Evolutionary conservation across 2,329 filamentous ascomycete species (phyloP).

Genomic region (Talaromyces sp.): DNA sequence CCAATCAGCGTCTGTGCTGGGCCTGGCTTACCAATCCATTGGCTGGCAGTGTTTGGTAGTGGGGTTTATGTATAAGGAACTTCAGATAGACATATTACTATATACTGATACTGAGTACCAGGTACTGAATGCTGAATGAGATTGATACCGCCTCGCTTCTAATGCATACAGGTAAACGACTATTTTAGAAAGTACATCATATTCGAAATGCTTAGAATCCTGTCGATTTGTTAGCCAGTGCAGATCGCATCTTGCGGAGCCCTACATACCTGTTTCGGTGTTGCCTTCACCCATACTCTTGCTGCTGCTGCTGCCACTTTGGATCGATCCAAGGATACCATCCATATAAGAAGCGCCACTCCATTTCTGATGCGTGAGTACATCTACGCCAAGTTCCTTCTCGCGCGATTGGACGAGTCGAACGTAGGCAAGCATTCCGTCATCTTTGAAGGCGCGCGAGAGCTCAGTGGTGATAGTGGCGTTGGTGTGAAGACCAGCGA

Average conservation of each 20-base stretch:
- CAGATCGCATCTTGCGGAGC: too few species aligned
- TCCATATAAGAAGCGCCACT: constrained; percentile 74
- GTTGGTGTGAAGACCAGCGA: constrained; percentile 62
- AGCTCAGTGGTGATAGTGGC: constrained; percentile 70
- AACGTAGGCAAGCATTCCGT: constrained; percentile 98
- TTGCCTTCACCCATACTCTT: constrained; percentile 95
- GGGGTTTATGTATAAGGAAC: too few species aligned
- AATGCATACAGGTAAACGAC: neutral
- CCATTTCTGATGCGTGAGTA: constrained; percentile 88
- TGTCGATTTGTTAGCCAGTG: neutral
- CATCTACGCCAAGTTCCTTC: constrained; percentile 86
- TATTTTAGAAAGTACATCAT: neutral
- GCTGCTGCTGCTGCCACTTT: constrained; percentile 83
- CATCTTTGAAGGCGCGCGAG: constrained; percentile 74
- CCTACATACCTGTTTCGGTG: constrained; percentile 60
- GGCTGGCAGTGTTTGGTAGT: neutral
- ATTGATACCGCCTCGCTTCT: neutral
- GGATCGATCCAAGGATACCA: constrained; percentile 82
- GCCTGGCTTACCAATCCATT: constrained; percentile 15
- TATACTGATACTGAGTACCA: neutral
- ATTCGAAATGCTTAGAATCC: neutral
- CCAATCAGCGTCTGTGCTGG: constrained; percentile 11
- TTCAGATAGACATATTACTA: neutral
- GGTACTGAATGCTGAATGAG: neutral
- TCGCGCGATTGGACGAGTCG: constrained; percentile 84